Base-by-base conservation (phyloP, 2,329 filamentous ascomycete genomes). In the Didymosphaeria variabile region DNA sequence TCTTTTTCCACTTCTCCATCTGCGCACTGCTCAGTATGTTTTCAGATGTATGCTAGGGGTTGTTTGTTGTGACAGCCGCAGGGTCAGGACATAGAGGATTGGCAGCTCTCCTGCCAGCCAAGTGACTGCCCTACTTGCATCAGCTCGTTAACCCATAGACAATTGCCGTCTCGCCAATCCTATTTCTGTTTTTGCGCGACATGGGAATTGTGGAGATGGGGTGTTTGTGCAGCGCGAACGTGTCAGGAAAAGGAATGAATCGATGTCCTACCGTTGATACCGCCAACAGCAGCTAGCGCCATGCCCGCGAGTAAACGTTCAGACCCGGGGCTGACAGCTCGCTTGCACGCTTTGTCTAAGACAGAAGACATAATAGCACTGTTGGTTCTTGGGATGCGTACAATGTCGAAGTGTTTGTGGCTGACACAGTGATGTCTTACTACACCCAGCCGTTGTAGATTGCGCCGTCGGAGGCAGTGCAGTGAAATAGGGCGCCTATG, bases 211-310 rank as follows among this genome's bases (percentile, higher is more conserved):
- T 9, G 26, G 26, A 21, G 23, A 29, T 31, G 15, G 15, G 15
- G 29, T 17, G 46, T 34, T 26, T 55, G 56, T 17, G 40, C 21
- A 31, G 8, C 13, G 52, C 9, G 38, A 42, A 52, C n/a, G 26
- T 58, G 45, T 7, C 23, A 56, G 29, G n/a, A 34, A 61, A 64
- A 57, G 45, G 23, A 31, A 61, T 10, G 61, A 34, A 31, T 58
- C 50, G 15, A 29, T 17, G 53, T 34, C 49, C 59, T 65, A 66
- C 69, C 63, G 50, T 64, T 62, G 42, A 31, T 44, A 42, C 59
- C 51, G 44, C 62, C 66, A 64, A 68, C 67, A 67, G 70, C 64
- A 53, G 61, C 69, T 32, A 70, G 63, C 52, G 65, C 63, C 42
- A 69, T 68, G 23, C 67, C 69, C 44, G 65, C 46, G 17, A 72